These are phyloP conservation scores for Cucumis variabilis DNA, from an alignment of 331 rosid species.

Conservation along the genomic window DNA sequence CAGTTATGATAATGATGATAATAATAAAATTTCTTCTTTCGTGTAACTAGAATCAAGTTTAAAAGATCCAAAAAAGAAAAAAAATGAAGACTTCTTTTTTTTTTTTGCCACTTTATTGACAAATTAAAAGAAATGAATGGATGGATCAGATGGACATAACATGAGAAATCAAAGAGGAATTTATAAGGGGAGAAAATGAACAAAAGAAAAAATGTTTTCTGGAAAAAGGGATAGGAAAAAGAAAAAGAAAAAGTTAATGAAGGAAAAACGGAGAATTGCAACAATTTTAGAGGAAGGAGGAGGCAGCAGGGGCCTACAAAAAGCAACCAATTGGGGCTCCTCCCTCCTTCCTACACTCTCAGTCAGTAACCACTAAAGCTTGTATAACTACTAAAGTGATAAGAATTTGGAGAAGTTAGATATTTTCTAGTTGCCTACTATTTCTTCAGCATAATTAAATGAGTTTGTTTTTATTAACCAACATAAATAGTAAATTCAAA, in stretches of 20 bases:
- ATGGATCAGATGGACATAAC: neutral
- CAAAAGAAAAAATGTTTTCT: neutral
- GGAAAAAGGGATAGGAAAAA: conserved; percentile 17
- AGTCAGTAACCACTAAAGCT: conserved; percentile 23
- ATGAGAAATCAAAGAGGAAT: neutral
- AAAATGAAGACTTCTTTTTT: neutral
- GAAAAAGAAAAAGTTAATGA: neutral
- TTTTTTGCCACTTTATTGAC: conserved; percentile 9
- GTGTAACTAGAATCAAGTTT: neutral
- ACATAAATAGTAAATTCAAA: neutral
- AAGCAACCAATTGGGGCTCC: conserved; percentile 26
- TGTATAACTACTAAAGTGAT: conserved; percentile 20
- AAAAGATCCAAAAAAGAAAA: neutral
- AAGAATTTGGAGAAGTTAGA: conserved; percentile 24
- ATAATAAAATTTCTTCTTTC: conserved; percentile 8
- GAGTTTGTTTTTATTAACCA: neutral
- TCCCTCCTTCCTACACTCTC: neutral
- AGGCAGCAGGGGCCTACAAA: conserved; percentile 26
- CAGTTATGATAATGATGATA: conserved; percentile 13
- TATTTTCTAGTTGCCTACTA: conserved; percentile 7
- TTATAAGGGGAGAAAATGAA: neutral
- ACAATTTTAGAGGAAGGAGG: neutral
- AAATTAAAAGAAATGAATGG: neutral
- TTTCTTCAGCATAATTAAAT: neutral
- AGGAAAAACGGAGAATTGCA: neutral